phyloP scores from a whole-genome alignment of 139 green algal species.

The Micromonas pusilla region DNA sequence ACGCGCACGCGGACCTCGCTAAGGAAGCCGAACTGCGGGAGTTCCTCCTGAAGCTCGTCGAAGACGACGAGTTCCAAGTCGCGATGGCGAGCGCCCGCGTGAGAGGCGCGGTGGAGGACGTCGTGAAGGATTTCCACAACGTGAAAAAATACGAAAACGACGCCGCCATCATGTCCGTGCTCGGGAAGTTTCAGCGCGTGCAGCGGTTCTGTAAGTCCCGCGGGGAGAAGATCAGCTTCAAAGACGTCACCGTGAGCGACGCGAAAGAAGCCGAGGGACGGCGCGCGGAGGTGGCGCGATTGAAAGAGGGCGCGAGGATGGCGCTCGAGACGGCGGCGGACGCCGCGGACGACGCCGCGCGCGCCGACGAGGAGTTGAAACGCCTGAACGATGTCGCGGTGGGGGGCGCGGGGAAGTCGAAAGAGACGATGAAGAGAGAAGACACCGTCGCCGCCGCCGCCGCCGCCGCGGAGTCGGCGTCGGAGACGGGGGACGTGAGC shows the following conservation, averaged over 20 bases:
- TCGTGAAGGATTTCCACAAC: slow-evolving; percentile 8
- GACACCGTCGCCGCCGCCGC: too few relatives aligned
- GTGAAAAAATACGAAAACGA: neutral
- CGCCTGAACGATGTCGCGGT: too few relatives aligned
- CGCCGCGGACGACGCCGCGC: too few relatives aligned
- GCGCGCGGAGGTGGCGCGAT: neutral
- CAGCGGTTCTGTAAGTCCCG: slow-evolving; percentile 16
- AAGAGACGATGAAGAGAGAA: too few relatives aligned
- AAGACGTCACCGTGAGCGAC: neutral
- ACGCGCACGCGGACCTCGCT: neutral
- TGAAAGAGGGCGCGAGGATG: neutral
- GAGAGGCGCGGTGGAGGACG: slow-evolving; percentile 5
- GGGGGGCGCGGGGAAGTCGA: too few relatives aligned
- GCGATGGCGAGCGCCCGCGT: neutral
- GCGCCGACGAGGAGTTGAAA: too few relatives aligned
- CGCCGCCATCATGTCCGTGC: neutral
- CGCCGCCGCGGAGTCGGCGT: too few relatives aligned
- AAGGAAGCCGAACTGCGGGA: neutral
- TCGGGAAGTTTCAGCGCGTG: neutral
- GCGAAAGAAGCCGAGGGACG: neutral
- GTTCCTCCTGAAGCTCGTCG: neutral
- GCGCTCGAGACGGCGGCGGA: neutral
- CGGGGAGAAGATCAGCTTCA: slow-evolving; percentile 14
- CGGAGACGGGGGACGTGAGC: too few relatives aligned
- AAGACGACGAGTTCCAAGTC: slow-evolving; percentile 23